Evolutionary conservation across 2,329 filamentous ascomycete genomes (phyloP), one percentile per base, ranked within the genome.

Genomic region (Alternaria dauci): DNA sequence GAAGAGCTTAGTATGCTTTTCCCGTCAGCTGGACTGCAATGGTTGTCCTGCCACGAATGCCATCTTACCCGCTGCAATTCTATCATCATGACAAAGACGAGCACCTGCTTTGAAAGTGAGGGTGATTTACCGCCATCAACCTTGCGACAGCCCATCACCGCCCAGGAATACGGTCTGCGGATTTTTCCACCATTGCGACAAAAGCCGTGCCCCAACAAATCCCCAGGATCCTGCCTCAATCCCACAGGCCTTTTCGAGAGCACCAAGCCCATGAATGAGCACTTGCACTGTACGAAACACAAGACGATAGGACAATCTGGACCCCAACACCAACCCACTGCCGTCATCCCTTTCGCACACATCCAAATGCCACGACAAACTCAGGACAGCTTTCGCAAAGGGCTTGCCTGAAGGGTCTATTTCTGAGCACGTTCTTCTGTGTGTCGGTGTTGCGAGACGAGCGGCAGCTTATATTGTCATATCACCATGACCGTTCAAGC

Each of bases 231-330:
- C 25, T 18, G 20, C 46, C 43, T 39, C 47, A 14, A 47, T 34
- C 41, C 14, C 26, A 61, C 47, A 58, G 55, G 38, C 46, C 61
- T 61, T 58, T 46, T 59, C 55, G 59, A 66, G 50, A 52, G 59
- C 60, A 53, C 48, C 62, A 67, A 43, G 43, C 58, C 44, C 30
- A 20, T 32, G 41, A 7, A 26, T 47, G 41, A 52, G 58, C 42
- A 23, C 36, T 14, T 48, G 28, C 51, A 39, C 30, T 5, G 2
- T 8, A n/a, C 32, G 20, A 12, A 11, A 20, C 48, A 23, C 28
- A 42, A 42, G 20, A 48, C 36, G 20, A 51, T 47, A 4, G 28
- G 47, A 32, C 6, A 30, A 34, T 41, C 39, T 38, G 41, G n/a
- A 34, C 18, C 20, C 23, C 43, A 18, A 47, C 36, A 42, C 36